Evolutionary conservation across 306 rosid genomes (phyloP).

Genomic region (Pueraria montana): DNA sequence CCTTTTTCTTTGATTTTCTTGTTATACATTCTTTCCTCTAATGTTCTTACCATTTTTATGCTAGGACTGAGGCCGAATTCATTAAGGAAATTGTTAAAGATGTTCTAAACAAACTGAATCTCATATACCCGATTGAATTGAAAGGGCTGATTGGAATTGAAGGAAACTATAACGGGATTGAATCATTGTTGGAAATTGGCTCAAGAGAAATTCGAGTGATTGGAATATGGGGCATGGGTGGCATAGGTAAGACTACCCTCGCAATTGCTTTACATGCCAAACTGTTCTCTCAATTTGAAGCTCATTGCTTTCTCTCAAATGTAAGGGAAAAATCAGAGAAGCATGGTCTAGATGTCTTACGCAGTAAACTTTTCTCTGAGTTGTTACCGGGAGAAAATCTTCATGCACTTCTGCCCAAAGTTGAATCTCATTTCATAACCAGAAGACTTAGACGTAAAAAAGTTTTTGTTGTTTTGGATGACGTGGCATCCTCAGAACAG

Average conservation of each 20-base stretch:
- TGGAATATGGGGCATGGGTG: constrained; percentile 45
- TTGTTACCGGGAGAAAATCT: constrained; percentile 6
- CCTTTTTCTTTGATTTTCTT: neutral
- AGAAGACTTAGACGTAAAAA: constrained; percentile 30
- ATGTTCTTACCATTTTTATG: neutral
- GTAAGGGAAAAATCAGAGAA: neutral
- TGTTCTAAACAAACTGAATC: constrained; percentile 3
- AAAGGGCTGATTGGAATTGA: constrained; percentile 30
- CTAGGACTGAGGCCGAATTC: constrained; percentile 36
- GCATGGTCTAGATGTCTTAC: constrained; percentile 21
- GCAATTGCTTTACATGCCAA: constrained; percentile 24
- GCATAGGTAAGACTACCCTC: constrained; percentile 9
- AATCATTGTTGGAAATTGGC: neutral
- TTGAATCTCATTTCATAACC: neutral
- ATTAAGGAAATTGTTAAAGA: constrained; percentile 37
- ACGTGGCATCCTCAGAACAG: constrained; percentile 16
- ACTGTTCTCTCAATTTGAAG: constrained; percentile 33
- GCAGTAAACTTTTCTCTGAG: constrained; percentile 19
- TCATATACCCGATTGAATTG: neutral
- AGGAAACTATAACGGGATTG: neutral
- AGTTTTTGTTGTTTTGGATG: constrained; percentile 51
- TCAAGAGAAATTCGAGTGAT: neutral
- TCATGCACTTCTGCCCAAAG: neutral
- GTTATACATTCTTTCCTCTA: neutral
- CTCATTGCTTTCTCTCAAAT: constrained; percentile 11